A percentile compares a stretch with the other conserved stretches of the same genome.
phyloP scores from a whole-genome alignment of 2,329 filamentous ascomycete species.

The Rutstroemia sp. region DNA sequence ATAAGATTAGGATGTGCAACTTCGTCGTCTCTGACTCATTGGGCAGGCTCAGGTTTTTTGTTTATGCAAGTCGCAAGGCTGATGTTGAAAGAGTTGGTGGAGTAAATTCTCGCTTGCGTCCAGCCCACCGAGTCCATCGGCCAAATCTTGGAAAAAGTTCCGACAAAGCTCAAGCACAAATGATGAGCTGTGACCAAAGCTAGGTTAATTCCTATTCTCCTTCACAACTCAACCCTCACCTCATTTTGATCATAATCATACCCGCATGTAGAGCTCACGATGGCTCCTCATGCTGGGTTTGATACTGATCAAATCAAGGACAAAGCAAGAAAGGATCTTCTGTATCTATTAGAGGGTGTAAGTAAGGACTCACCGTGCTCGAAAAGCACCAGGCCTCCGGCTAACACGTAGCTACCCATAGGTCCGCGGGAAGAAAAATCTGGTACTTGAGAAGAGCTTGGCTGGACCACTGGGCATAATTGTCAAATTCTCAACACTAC shows the following conservation, averaged over 20 bases:
- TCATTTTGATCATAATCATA: constrained; percentile 10
- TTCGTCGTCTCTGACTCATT: constrained; percentile 25
- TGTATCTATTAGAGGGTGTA: constrained; percentile 91
- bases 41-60: constrained; percentile 6
- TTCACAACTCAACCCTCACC: background rate
- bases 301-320: constrained; percentile 69
- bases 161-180: background rate
- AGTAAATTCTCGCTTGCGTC: constrained; percentile 3
- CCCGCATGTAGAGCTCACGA: constrained; percentile 47
- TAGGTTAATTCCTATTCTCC: background rate
- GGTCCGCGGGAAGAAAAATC: constrained; percentile 98
- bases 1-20: constrained; percentile 6
- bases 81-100: background rate
- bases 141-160: background rate
- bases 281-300: constrained; percentile 66
- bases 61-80: constrained; percentile 11
- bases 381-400: constrained; percentile 17
- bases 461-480: constrained; percentile 85
- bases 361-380: constrained; percentile 40
- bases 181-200: background rate
- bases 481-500: constrained; percentile 89
- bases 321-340: constrained; percentile 79
- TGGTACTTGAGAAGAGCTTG: constrained; percentile 85
- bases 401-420: constrained; percentile 37
- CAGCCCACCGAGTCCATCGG: background rate